Conservation (phyloP, 2,329 filamentous ascomycete species). For the Beauveria sp. region DNA sequence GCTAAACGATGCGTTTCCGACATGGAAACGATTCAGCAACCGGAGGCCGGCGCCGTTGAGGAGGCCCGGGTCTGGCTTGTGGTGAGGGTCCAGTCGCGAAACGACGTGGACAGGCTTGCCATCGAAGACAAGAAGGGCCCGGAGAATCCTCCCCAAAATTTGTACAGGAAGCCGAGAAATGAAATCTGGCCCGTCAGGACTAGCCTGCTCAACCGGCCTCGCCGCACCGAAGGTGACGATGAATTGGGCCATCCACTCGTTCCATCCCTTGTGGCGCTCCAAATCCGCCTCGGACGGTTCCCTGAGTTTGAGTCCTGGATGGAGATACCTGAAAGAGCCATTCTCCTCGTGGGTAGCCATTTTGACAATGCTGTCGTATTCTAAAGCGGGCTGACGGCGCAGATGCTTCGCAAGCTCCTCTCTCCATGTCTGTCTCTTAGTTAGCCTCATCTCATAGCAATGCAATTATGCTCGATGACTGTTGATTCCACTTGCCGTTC, state of each 20-base stretch:
- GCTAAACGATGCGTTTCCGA: conserved; percentile 23
- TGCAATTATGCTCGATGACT: not conserved
- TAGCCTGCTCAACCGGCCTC: not conserved
- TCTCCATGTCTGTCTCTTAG: not conserved
- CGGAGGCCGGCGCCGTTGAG: conserved; percentile 7
- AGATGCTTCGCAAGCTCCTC: not conserved
- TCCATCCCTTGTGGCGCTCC: too few species aligned
- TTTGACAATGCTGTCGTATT: conserved; percentile 17
- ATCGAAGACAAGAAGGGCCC: conserved; percentile 26
- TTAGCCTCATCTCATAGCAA: not conserved
- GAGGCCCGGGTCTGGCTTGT: not conserved
- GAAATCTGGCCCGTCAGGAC: not conserved
- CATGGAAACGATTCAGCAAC: conserved; percentile 33
- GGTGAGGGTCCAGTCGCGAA: conserved; percentile 34
- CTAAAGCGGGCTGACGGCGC: not conserved
- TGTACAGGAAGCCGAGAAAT: conserved; percentile 18
- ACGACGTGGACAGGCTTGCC: conserved; percentile 33
- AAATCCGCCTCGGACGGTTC: not conserved
- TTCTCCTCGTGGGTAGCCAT: conserved; percentile 27
- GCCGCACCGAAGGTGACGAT: too few species aligned
- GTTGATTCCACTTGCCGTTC: not conserved
- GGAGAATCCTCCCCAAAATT: conserved; percentile 29
- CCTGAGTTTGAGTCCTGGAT: not conserved
- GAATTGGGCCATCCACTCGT: not conserved
- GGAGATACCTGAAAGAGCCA: not conserved